phyloP scores from a whole-genome alignment of 2,329 filamentous ascomycete genomes.

The Clarireedia homoeocarpa region DNA sequence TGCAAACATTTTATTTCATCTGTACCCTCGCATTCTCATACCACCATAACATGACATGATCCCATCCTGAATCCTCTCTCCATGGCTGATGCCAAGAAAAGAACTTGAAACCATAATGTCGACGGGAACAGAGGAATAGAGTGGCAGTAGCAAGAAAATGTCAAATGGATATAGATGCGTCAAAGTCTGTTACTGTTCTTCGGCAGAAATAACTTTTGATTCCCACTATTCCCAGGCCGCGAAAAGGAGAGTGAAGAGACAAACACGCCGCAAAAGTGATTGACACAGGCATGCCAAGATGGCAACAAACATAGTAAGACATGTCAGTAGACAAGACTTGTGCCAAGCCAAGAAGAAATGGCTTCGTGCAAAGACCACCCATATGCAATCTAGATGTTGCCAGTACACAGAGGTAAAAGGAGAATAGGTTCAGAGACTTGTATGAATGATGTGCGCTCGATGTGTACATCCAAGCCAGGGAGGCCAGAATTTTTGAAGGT shows the following conservation, averaged over 20 bases:
- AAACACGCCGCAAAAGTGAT: not conserved
- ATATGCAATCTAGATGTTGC: constrained; percentile 23
- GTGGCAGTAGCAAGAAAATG: not conserved
- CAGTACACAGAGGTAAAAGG: constrained; percentile 4
- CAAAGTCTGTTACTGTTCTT: not conserved
- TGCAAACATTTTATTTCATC: not conserved
- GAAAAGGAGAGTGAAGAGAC: not conserved
- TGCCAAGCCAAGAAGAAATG: not conserved
- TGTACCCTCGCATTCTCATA: not conserved
- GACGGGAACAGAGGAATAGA: not conserved
- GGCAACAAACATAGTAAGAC: constrained; percentile 1
- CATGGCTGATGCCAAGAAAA: not conserved
- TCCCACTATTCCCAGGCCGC: constrained; percentile 1
- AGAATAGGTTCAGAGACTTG: not conserved
- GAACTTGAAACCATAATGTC: not conserved
- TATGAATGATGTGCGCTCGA: not conserved
- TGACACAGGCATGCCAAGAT: not conserved
- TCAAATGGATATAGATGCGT: not conserved
- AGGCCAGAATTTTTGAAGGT: constrained; percentile 14
- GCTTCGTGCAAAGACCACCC: constrained; percentile 21
- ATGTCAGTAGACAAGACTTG: constrained; percentile 1
- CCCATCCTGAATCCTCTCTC: not conserved
- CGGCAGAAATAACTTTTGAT: constrained; percentile 7
- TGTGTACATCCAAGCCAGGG: constrained; percentile 11
- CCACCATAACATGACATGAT: not conserved